These are phyloP conservation scores for Candida namnaoensis DNA, from an alignment of 805 yeast genomes.

Conservation along the genomic window DNA sequence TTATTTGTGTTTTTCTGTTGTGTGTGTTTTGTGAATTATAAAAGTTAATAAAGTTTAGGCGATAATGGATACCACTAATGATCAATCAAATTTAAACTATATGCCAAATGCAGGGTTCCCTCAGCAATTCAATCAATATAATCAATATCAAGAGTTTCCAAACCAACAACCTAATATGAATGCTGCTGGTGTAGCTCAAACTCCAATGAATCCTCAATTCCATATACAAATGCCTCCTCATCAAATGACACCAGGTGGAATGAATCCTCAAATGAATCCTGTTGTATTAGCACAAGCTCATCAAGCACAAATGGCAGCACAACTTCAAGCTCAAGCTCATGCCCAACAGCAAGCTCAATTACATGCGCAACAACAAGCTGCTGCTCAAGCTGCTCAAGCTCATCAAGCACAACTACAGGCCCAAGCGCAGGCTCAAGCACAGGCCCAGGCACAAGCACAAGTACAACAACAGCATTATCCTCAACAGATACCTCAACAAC, in stretches of 20 bases:
- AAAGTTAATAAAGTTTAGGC: no score
- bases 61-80: no score
- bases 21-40: no score
- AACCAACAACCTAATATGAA: slow-evolving; percentile 1
- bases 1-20: no score
- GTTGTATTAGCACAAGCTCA: not conserved
- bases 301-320: no score
- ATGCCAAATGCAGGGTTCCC: not conserved
- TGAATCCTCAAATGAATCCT: not conserved
- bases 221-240: not conserved
- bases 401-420: no score
- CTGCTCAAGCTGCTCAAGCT: no score
- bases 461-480: slow-evolving; percentile 1
- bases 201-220: slow-evolving; percentile 2
- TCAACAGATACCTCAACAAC: slow-evolving; percentile 1
- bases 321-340: not conserved
- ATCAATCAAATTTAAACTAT: no score
- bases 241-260: not conserved
- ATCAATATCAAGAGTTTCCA: not conserved
- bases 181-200: slow-evolving; percentile 7
- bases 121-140: not conserved
- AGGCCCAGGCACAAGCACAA: slow-evolving; percentile 3
- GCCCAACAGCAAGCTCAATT: slow-evolving; percentile 1
- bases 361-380: slow-evolving; percentile 1
- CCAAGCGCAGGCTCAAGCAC: no score